phyloP scores from a whole-genome alignment of 1,139 yeast genomes.

The Diutina rugosa region DNA sequence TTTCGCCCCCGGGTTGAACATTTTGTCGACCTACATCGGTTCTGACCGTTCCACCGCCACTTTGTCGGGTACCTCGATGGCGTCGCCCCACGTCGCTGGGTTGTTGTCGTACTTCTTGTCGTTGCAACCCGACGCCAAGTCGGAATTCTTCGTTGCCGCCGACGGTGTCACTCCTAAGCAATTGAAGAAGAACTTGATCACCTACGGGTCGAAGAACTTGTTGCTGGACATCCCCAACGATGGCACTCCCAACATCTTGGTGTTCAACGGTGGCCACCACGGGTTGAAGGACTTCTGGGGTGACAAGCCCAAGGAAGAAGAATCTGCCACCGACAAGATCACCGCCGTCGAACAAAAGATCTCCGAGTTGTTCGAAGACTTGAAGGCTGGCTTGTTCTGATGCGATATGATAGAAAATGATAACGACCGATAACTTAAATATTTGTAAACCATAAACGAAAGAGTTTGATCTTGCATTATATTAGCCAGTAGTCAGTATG shows the following conservation, averaged over 20 bases:
- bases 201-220: slow-evolving; percentile 60
- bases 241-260: slow-evolving; percentile 73
- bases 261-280: slow-evolving; percentile 89
- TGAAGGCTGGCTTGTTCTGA: not conserved
- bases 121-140: slow-evolving; percentile 74
- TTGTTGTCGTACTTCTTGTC: slow-evolving; percentile 80
- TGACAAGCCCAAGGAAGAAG: slow-evolving; percentile 6
- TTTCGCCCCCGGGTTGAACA: slow-evolving; percentile 76
- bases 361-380: not conserved
- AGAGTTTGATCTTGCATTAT: too few species aligned
- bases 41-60: slow-evolving; percentile 76
- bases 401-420: not conserved
- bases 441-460: too few species aligned
- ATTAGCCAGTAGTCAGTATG: not conserved
- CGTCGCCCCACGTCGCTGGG: slow-evolving; percentile 95
- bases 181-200: slow-evolving; percentile 77
- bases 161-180: slow-evolving; percentile 69
- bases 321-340: not conserved
- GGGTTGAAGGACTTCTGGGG: slow-evolving; percentile 66
- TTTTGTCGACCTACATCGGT: slow-evolving; percentile 78
- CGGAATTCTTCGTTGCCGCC: slow-evolving; percentile 49
- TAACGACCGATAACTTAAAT: not conserved
- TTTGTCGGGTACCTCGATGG: slow-evolving; percentile 97
- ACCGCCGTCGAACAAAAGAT: not conserved
- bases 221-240: slow-evolving; percentile 64